phyloP scores from a whole-genome alignment of 306 rosid genomes.

The Prunus mira region DNA sequence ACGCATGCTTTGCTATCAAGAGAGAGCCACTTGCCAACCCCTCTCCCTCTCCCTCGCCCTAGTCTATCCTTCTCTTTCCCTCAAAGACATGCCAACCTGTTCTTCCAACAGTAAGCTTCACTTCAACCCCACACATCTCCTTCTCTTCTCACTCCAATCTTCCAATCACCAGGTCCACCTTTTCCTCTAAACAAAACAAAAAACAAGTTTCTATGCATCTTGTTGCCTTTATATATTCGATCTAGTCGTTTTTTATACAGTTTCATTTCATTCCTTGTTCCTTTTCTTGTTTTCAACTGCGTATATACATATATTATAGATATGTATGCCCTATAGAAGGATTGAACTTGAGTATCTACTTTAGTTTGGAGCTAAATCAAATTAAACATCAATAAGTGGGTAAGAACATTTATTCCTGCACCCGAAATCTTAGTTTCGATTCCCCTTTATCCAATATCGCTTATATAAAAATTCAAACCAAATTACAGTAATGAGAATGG shows the following conservation, averaged over 20 bases:
- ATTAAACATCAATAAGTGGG: no score
- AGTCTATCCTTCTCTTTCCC: neutral
- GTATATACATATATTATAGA: neutral
- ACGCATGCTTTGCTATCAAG: conserved; percentile 54
- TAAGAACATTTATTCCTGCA: no score
- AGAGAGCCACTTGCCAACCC: conserved; percentile 25
- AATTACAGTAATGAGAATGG: neutral
- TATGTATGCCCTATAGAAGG: no score
- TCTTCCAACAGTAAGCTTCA: conserved; percentile 18
- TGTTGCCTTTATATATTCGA: neutral
- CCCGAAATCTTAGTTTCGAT: accelerated
- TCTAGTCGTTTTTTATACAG: neutral
- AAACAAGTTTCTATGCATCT: conserved; percentile 3
- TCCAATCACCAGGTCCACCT: neutral
- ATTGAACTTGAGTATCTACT: no score
- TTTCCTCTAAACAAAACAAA: conserved; percentile 24
- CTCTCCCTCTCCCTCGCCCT: neutral
- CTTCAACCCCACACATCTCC: no score
- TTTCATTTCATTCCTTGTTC: no score
- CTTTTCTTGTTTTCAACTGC: neutral
- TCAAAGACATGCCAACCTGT: conserved; percentile 36
- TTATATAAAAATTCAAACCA: no score
- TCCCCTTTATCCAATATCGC: no score
- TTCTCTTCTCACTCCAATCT: conserved; percentile 7
- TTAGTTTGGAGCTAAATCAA: neutral